A percentile compares a stretch with the other conserved stretches of the same genome.
These are phyloP conservation scores for Mortierella sp. DNA, from an alignment of 371 early-diverging fungal species.

Conservation along the genomic window DNA sequence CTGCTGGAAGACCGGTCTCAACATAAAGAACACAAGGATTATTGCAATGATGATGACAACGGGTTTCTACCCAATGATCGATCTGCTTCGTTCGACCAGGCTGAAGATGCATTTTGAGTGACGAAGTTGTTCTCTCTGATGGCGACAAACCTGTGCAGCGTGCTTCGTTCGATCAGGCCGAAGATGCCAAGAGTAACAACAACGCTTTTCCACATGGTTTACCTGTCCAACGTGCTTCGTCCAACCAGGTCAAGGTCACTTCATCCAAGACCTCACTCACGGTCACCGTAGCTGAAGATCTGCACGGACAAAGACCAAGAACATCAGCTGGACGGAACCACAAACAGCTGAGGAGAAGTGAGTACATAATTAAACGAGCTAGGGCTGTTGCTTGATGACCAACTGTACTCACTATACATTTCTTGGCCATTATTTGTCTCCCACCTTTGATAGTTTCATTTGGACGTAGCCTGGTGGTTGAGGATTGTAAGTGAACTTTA, in stretches of 20 bases:
- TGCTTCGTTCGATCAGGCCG: conserved; percentile 4
- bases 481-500: conserved; percentile 12
- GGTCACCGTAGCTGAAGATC: conserved; percentile 1
- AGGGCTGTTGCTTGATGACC: conserved; percentile 13
- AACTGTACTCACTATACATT: conserved; percentile 6
- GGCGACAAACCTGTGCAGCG: conserved; percentile 4
- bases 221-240: too few species aligned
- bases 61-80: too few species aligned
- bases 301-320: conserved; percentile 2
- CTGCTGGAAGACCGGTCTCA: too few species aligned
- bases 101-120: too few species aligned
- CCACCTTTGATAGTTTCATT: conserved; percentile 12
- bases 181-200: too few species aligned
- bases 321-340: conserved; percentile 5
- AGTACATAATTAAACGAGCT: conserved; percentile 9
- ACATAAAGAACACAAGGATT: too few species aligned
- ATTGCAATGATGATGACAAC: too few species aligned
- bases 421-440: too few species aligned
- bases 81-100: too few species aligned
- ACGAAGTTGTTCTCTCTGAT: too few species aligned
- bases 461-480: not conserved
- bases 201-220: too few species aligned
- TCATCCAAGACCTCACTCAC: conserved; percentile 5
- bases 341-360: conserved; percentile 16
- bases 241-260: not conserved